A percentile compares a stretch with the other conserved stretches of the same genome.
phyloP scores from a whole-genome alignment of 2,329 filamentous ascomycete species.

The Trichoderma brevicompactum region DNA sequence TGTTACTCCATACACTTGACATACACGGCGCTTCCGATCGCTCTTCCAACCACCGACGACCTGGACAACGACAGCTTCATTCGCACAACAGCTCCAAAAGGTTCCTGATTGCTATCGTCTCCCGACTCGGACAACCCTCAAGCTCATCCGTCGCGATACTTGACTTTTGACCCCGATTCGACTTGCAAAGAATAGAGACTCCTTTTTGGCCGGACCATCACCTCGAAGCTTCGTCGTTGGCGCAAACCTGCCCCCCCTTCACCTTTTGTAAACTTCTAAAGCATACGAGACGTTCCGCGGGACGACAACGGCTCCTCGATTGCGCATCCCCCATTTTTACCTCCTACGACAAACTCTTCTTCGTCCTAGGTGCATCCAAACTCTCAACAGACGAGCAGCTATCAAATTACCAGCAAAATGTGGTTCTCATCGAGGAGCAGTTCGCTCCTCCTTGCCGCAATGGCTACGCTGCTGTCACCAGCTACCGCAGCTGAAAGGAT shows the following conservation, averaged over 20 bases:
- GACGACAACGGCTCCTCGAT: constrained; percentile 26
- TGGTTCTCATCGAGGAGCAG: constrained; percentile 23
- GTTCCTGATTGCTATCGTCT: background rate
- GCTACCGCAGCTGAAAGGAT: constrained; percentile 59
- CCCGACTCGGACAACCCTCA: background rate
- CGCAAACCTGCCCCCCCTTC: background rate
- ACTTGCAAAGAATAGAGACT: background rate
- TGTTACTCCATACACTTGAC: background rate
- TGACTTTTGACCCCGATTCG: background rate
- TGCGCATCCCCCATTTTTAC: background rate
- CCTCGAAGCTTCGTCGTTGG: background rate
- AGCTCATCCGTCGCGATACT: background rate
- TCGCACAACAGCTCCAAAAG: background rate
- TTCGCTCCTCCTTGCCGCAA: constrained; percentile 44
- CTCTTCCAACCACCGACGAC: constrained; percentile 6
- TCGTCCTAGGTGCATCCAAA: background rate
- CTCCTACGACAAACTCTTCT: background rate
- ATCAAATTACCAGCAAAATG: constrained; percentile 1
- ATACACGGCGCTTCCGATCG: constrained; percentile 19
- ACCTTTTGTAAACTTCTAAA: constrained; percentile 6
- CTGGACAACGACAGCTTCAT: background rate
- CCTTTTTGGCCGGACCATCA: constrained; percentile 23
- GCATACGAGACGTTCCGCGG: constrained; percentile 24
- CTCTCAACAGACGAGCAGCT: background rate
- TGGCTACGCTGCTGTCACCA: constrained; percentile 51